Evolutionary conservation across 371 early-diverging fungal genomes (phyloP).

Genomic region (Smittium culicis): DNA sequence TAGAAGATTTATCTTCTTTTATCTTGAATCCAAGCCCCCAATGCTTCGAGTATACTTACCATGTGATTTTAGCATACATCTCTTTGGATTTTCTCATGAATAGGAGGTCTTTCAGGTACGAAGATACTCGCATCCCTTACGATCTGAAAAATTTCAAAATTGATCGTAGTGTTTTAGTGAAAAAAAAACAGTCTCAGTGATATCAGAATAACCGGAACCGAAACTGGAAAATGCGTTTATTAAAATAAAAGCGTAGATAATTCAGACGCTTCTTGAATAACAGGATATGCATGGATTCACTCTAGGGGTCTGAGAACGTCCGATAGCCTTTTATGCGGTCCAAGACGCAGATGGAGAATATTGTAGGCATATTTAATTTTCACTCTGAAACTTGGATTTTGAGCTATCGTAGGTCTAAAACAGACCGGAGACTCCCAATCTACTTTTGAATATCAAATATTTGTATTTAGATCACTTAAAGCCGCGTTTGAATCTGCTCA

Average conservation of each 20-base stretch:
- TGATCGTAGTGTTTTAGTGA: slow-evolving; percentile 32
- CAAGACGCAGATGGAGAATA: slow-evolving; percentile 23
- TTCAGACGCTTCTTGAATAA: slow-evolving; percentile 20
- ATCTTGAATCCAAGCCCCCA: slow-evolving; percentile 24
- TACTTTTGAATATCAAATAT: slow-evolving; percentile 10
- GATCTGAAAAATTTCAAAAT: slow-evolving; percentile 22
- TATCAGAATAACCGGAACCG: slow-evolving; percentile 33
- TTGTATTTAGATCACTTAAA: not conserved
- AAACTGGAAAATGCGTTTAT: slow-evolving; percentile 33
- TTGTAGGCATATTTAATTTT: slow-evolving; percentile 18
- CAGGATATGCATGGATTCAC: slow-evolving; percentile 28
- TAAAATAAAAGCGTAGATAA: slow-evolving; percentile 35
- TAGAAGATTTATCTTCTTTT: too few relatives aligned
- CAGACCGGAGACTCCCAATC: slow-evolving; percentile 12
- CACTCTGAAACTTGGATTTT: slow-evolving; percentile 21
- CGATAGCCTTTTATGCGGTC: slow-evolving; percentile 23
- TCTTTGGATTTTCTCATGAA: slow-evolving; percentile 13
- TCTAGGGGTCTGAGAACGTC: slow-evolving; percentile 25
- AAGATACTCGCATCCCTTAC: slow-evolving; percentile 24
- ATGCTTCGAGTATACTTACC: slow-evolving; percentile 19
- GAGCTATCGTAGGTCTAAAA: slow-evolving; percentile 23
- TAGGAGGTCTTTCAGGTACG: slow-evolving; percentile 32
- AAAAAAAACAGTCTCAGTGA: slow-evolving; percentile 28
- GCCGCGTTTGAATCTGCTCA: not conserved
- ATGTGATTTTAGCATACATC: slow-evolving; percentile 12